Evolutionary conservation across 805 yeast genomes (phyloP), one percentile per base, ranked within the genome.

Genomic region (Clavispora carvajalis): DNA sequence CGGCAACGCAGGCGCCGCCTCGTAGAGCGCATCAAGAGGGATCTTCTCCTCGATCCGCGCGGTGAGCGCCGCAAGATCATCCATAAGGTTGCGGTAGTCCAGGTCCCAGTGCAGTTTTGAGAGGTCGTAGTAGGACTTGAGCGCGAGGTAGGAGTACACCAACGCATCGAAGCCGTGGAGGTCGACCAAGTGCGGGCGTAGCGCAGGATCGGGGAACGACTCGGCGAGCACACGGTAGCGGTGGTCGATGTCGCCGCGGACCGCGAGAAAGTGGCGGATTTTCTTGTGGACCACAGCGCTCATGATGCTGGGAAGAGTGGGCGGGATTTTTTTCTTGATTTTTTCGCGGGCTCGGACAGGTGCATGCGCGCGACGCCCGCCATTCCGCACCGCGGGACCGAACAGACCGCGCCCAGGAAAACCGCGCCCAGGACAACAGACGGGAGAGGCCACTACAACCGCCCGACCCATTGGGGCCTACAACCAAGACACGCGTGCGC

Each of bases 151-250:
- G 19, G 58, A 51, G 39, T 59, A 61, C 18, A 50, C 34, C 30
- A 63, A 43, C 31, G 55, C 57, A 39, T 63, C 69, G 36, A 55
- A 54, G 25, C 54, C 51, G n/a, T 48, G 38, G 22, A 63, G 44
- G 19, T 52, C 39, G 16, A 48, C 51, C 34, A 53, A 48, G 23
- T 31, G 36, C 21, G 37, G 41, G 25, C 31, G 34, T 16, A 42
- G 26, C 31, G 15, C 18, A 9, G 25, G 30, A 15, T n/a, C 34
- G 16, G 31, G 30, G 11, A 39, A 23, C 23, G 21, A 8, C 7
- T 13, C 22, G 5, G 22, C 11, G 26, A 36, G 22, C 13, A 3
- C 15, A 26, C 8, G 23, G 40, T 50, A 50, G 38, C 40, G 38
- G 24, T 33, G 26, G 22, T 42, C 40, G 13, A 50, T 44, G 13